Base-by-base conservation (phyloP, 345 rosid genomes). In the Hevea brasiliensis region DNA sequence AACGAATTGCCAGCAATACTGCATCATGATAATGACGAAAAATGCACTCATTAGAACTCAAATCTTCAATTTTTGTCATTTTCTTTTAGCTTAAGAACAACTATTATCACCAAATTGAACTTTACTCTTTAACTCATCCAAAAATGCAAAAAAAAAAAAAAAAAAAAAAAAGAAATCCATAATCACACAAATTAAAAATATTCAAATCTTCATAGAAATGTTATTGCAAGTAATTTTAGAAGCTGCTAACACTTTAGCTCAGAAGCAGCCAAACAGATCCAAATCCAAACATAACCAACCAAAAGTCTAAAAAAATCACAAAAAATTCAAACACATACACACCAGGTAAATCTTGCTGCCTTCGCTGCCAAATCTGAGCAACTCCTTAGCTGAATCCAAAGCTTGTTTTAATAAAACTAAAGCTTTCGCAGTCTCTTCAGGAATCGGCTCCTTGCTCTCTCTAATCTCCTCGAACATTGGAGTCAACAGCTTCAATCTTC, bases 261-360 rank as follows among this genome's bases (percentile, higher is more conserved):
- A 64, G 37, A 29, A 73, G 67, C 72, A 70, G 72, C 79, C 87
- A 83, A 76, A 80, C 80, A 89, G 86, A 86, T 81, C 87, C 74
- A 73, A 53, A 29, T 26, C 68, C 14, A 73, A 41, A 29, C 68
- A 41, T 47, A 62, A 40, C 7, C 27, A 32, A 40, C 67, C 40
- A 65, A 71, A 54, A 57, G 8, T 51, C 23, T 26, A 54, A 7
- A 51, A 44, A 54, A 42, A 72, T 24, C 9, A 13, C 14, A 72
- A 48, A 71, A 18, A 65, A 37, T 13, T 15, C 3, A 35, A 37
- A 74, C 79, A 66, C 29, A 23, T 72, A 84, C 97, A 76, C 77
- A 95, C 99, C 97, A 92, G 63, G 82, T 90, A 92, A 84, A 95
- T 88, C 87, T 91, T 92, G 88, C 98, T 92, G 76, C 94, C 97